Evolutionary conservation across 139 green algal species (phyloP), one percentile per base, ranked within the genome.

Genomic region (Coelastrella sp.): DNA sequence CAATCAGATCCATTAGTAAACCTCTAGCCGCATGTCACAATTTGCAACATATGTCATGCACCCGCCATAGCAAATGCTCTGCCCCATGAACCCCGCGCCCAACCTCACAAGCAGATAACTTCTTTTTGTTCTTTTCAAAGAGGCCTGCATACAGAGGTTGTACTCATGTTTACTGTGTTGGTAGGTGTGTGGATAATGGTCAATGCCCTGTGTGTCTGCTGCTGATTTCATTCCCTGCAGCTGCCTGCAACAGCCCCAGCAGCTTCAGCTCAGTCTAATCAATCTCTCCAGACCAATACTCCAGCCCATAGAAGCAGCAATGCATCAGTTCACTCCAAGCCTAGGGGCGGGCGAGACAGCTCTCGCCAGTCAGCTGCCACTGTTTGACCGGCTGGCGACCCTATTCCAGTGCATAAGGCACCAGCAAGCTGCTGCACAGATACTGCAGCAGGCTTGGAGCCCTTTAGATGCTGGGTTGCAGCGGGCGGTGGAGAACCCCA

Each of bases 311-410:
- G 88, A 86, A 20, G 68, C 58, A 65, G 90, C 87, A 19, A 73
- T 93, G 73, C 10, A 63, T 49, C 75, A 84, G 79, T 85, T 87
- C 86, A 79, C 85, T 1, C 78, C 89, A 22, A 87, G 81, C 73
- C 27, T 75, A 11, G 74, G 76, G 15, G 75, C 84, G 7, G 78
- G 78, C 0, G 80, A 87, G 24, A 79, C 80, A 27, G 49, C 88
- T 7, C 80, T 91, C 24, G 57, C 68, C 8, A 68, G 35, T 20
- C 84, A 79, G 8, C 85, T 96, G 65, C 92, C 94, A 17, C 87
- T 97, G 49, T 80, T 96, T 63, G 96, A 97, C 76, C 89, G 96
- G 10, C 74, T 97, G 6, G 93, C 94, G 27, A 94, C 92, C 73
- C 90, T 97, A 72, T 96, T 97, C 81, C 80, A 84, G 79, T 73